Conservation (phyloP, 2,329 filamentous ascomycete genomes). For the Neonectria neomacrospora region DNA sequence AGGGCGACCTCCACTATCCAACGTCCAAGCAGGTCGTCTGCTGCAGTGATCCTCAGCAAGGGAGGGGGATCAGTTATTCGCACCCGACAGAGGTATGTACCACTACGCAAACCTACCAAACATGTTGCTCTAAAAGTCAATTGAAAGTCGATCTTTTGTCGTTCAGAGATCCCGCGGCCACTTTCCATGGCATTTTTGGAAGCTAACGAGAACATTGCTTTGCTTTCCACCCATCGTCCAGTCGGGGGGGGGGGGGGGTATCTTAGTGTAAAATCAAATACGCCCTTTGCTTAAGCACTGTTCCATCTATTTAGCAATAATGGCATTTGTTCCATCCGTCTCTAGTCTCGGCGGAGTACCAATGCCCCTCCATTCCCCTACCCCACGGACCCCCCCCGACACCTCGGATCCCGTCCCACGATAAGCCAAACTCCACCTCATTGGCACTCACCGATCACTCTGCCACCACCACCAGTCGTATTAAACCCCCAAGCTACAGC, state of each 20-base stretch:
- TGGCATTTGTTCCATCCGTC: not conserved
- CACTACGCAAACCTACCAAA: not conserved
- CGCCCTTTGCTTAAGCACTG: not conserved
- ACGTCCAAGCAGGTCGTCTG: not conserved
- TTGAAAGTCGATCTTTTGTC: not conserved
- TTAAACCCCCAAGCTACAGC: not conserved
- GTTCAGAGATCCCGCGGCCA: not conserved
- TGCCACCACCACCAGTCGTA: not conserved
- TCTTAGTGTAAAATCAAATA: too few relatives aligned
- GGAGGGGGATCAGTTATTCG: not conserved
- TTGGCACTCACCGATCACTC: slow-evolving; percentile 11
- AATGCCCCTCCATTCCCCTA: slow-evolving; percentile 6
- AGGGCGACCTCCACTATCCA: not conserved
- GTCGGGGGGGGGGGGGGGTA: too few relatives aligned
- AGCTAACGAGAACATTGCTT: not conserved
- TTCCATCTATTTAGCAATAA: not conserved
- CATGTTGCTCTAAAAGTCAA: not conserved
- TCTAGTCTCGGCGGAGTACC: not conserved
- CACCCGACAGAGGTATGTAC: not conserved
- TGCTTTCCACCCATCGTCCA: not conserved
- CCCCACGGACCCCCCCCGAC: slow-evolving; percentile 7
- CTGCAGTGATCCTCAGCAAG: slow-evolving; percentile 7
- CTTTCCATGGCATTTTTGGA: not conserved
- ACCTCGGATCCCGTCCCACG: slow-evolving; percentile 6
- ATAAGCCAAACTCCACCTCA: slow-evolving; percentile 14